Base-by-base conservation (phyloP, 2,329 filamentous ascomycete species). In the Apiospora pterosperma region DNA sequence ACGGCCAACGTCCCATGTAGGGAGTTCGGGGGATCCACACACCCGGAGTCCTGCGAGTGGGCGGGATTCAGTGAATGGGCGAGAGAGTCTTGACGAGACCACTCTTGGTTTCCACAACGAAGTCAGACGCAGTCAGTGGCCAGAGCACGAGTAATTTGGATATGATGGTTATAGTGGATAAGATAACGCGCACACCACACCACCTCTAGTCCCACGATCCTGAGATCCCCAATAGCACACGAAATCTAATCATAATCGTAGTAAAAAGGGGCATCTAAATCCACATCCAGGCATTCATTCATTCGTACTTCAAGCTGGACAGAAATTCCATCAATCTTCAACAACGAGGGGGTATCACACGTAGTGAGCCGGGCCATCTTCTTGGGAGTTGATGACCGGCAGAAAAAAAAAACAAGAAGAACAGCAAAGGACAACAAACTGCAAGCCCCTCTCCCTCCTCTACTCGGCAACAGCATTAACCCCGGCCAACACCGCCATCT, bases 401-500 rank as follows among this genome's bases (percentile, higher is more conserved):
- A 55, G 48, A 55, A 55, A 55, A 34, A 25, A 55, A 55, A 21
- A 55, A 34, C n/a, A n/a, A n/a, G n/a, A n/a, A n/a, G n/a, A n/a
- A n/a, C n/a, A n/a, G n/a, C n/a, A n/a, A n/a, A n/a, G n/a, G n/a
- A 55, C 41, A 23, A 28, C 10, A 55, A 52, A 28, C 28, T 55
- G 48, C 48, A 55, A 52, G 8, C 12, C 14, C 2, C 44, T 52
- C 44, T 31, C 21, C 7, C 4, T 16, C 16, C 25, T 34, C 25
- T 12, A 10, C 3, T 2, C 8, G 31, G 19, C n/a, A 25, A 8
- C 10, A 6, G 11, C 19, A 6, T 75, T 74, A 84, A 44, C 78
- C 78, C 60, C 78, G 77, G 0, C 83, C 83, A 7, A 87, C 80
- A 14, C 83, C 84, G 25, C 82, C 80, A 55, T 86, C 84, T 74